Evolutionary conservation across 805 yeast species (phyloP).

Genomic region (Teunomyces kruisii): DNA sequence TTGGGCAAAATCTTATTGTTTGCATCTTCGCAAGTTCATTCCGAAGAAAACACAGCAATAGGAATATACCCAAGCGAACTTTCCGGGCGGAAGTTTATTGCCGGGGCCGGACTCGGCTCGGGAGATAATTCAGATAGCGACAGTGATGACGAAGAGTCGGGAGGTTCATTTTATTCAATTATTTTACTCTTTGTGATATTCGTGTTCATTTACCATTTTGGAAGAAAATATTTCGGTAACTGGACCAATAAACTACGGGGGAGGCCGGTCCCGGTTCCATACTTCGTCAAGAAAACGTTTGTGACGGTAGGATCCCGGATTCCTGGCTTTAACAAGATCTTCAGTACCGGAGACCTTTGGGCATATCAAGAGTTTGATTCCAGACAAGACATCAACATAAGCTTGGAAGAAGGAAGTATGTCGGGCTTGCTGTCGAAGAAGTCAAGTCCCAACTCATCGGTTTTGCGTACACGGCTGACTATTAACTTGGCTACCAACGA

Average conservation of each 20-base stretch:
- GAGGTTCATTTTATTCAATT: slow-evolving; percentile 10
- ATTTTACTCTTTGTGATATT: slow-evolving; percentile 17
- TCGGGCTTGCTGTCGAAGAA: slow-evolving; percentile 14
- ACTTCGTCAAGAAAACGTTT: slow-evolving; percentile 12
- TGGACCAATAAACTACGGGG: background rate
- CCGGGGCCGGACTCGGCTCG: slow-evolving; percentile 23
- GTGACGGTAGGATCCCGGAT: slow-evolving; percentile 16
- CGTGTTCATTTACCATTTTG: slow-evolving; percentile 17
- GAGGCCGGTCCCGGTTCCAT: slow-evolving; percentile 11
- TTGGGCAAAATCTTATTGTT: slow-evolving; percentile 81
- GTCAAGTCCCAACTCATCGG: slow-evolving; percentile 17
- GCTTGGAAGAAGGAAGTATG: slow-evolving; percentile 36
- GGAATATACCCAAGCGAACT: slow-evolving; percentile 45
- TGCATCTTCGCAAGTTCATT: slow-evolving; percentile 67
- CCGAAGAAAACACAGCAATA: slow-evolving; percentile 19
- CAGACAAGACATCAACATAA: slow-evolving; percentile 18
- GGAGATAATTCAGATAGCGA: slow-evolving; percentile 18
- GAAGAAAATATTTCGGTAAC: slow-evolving; percentile 7
- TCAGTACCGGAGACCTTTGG: slow-evolving; percentile 9
- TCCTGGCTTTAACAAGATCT: slow-evolving; percentile 19
- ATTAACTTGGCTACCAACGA: slow-evolving; percentile 24
- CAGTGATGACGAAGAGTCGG: slow-evolving; percentile 10
- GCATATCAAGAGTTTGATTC: slow-evolving; percentile 17
- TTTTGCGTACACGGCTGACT: slow-evolving; percentile 38
- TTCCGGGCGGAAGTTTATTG: slow-evolving; percentile 30